Base-by-base conservation (phyloP, 108 stramenopile species). In the Aurantiochytrium sp. region DNA sequence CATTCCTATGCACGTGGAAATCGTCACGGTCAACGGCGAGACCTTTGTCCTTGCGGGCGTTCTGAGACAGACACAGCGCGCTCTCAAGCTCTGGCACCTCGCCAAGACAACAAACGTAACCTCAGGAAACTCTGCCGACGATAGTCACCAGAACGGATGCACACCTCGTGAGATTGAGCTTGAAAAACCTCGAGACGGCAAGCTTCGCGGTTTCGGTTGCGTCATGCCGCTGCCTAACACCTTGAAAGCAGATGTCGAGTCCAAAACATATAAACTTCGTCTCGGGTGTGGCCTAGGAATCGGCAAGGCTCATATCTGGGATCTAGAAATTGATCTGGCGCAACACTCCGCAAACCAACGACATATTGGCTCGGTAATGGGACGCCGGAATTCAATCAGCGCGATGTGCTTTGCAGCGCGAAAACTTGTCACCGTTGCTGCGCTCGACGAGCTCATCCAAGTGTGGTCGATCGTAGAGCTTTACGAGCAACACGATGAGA, bases 241-340 rank as follows among this genome's bases (percentile, higher is more conserved):
- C 49, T 1, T n/a, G 64, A 0, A n/a, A 0, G 18, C 6, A 8
- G 64, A 14, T 10, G 55, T 16, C 8, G 4, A 69, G 25, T 12
- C 14, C 8, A 23, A 23, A 8, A 18, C 25, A 23, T 69, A 23
- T 23, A 6, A 10, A 6, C 18, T 69, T 28, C 8, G 64, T 6
- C 6, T 69, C 2, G 64, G 35, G 0, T 83, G 76, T 3, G 76
- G 76, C 6, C n/a, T 83, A 16, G 76, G 76, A 12, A 83, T 83
- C 23, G 76, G 76, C 51, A 83, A 83, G 28, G 76, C 49, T 55
- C 76, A 83, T 28, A 83, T 83, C 28, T 83, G 76, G 76, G 76
- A 83, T 2, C 23, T 53, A 1, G 12, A 23, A 53, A 23, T 83
- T 12, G 51, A 83, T 53, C n/a, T 83, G 45, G 25, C 45, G 10